phyloP scores from a whole-genome alignment of 805 yeast genomes.

The Nakazawaea ishiwadae region DNA sequence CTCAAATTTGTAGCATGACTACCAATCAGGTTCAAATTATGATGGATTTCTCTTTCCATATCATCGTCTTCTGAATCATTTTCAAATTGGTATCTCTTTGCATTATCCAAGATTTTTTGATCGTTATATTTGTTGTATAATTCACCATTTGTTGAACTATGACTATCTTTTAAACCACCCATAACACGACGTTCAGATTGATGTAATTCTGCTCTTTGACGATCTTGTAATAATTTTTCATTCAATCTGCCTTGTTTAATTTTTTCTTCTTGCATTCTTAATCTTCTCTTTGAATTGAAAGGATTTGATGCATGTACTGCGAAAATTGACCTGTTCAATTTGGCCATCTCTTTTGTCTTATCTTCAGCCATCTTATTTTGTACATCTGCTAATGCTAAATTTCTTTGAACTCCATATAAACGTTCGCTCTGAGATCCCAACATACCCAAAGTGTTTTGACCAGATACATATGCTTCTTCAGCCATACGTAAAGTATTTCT shows the following conservation, averaged over 20 bases:
- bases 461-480: conserved; percentile 67
- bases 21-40: conserved; percentile 75
- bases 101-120: conserved; percentile 49
- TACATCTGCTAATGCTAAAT: conserved; percentile 69
- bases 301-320: conserved; percentile 83
- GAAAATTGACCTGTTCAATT: conserved; percentile 76
- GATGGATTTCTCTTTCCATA: conserved; percentile 82
- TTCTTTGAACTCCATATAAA: conserved; percentile 73
- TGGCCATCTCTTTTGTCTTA: conserved; percentile 72
- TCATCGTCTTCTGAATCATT: conserved; percentile 92
- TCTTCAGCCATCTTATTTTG: conserved; percentile 81
- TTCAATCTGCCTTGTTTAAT: conserved; percentile 41
- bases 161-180: conserved; percentile 47
- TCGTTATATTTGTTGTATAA: conserved; percentile 42
- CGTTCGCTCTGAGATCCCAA: conserved; percentile 92
- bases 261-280: conserved; percentile 67
- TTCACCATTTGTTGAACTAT: conserved; percentile 23
- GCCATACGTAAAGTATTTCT: conserved; percentile 75
- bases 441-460: conserved; percentile 82
- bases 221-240: conserved; percentile 40
- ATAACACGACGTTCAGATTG: conserved; percentile 67
- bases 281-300: conserved; percentile 75
- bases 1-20: conserved; percentile 66
- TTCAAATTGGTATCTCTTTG: conserved; percentile 75
- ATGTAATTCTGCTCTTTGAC: conserved; percentile 52